Base-by-base conservation (phyloP, 140 eudicot genomes). In the Bidens hawaiensis region DNA sequence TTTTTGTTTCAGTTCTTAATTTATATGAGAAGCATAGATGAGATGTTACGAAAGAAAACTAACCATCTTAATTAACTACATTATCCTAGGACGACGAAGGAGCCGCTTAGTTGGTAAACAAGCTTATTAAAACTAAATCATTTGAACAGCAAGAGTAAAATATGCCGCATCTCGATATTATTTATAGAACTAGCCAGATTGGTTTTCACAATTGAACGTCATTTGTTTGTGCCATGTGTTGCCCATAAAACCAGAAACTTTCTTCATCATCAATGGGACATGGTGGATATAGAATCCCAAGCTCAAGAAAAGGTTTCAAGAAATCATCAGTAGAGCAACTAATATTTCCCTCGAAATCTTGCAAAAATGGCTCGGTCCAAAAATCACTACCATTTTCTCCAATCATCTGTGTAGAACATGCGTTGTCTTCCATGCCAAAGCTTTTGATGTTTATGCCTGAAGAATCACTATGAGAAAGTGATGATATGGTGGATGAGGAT, bases 311-410 rank as follows among this genome's bases (percentile, higher is more conserved):
- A 24, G 80, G 76, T 22, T 41, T 52, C 71, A 55, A 23, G 46
- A 69, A 62, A 62, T 62, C 22, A 53, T 62, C 67, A 16, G 24
- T 43, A 22, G 61, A 40, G 45, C 42, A 5, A 41, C 11, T 26
- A 28, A 10, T 9, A 24, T 33, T 76, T 6, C 62, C 76, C 30
- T 70, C 69, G 10, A 61, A 70, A 24, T 76, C 81, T 63, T 22
- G 67, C 72, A 76, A 38, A 47, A 76, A 76, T 19, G 76, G 76
- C 46, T 70, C 36, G 0, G 59, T 55, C 81, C 81, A 76, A 57
- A 76, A 76, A 58, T 76, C 65, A 14, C 46, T 43, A 25, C 10
- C 1, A 31, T 19, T 38, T 19, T 54, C 76, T 34, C 6, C 62
- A 38, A 62, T 23, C 30, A 26, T 31, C 34, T 63, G 46, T 8